Conservation (phyloP, 2,329 filamentous ascomycete species). For the Fusarium sp. region DNA sequence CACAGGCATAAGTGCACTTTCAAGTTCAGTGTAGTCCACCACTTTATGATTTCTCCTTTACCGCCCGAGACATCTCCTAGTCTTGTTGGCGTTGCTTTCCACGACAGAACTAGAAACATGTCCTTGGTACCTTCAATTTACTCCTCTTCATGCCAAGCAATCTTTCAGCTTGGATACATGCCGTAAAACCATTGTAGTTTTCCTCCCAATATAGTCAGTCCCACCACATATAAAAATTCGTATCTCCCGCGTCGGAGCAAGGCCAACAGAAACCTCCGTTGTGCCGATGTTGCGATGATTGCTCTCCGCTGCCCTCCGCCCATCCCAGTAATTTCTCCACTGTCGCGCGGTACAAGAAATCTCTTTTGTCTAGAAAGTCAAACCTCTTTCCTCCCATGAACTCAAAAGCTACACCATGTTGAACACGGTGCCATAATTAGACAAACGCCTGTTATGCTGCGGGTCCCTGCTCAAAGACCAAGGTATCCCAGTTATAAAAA, state of each 20-base stretch:
- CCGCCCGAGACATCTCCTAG: background rate
- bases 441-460: constrained; percentile 45
- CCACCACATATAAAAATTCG: constrained; percentile 18
- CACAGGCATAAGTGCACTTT: background rate
- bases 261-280: constrained; percentile 20
- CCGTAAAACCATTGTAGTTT: constrained; percentile 24
- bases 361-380: constrained; percentile 44
- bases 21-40: background rate
- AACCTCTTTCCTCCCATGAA: constrained; percentile 26
- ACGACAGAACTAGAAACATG: background rate
- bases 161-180: constrained; percentile 11
- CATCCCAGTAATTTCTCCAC: constrained; percentile 28
- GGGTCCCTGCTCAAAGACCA: constrained; percentile 33
- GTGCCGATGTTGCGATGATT: constrained; percentile 29
- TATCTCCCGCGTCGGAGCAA: constrained; percentile 10
- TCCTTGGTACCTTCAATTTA: constrained; percentile 8
- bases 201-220: constrained; percentile 2
- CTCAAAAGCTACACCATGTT: constrained; percentile 27
- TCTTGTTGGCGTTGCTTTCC: background rate
- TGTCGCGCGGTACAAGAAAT: constrained; percentile 29
- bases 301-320: constrained; percentile 29
- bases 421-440: constrained; percentile 12
- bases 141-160: constrained; percentile 14
- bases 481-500: constrained; percentile 42
- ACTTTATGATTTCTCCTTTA: background rate